Evolutionary conservation across 2,329 filamentous ascomycete species (phyloP).

Genomic region (Colletotrichum gigasporum): DNA sequence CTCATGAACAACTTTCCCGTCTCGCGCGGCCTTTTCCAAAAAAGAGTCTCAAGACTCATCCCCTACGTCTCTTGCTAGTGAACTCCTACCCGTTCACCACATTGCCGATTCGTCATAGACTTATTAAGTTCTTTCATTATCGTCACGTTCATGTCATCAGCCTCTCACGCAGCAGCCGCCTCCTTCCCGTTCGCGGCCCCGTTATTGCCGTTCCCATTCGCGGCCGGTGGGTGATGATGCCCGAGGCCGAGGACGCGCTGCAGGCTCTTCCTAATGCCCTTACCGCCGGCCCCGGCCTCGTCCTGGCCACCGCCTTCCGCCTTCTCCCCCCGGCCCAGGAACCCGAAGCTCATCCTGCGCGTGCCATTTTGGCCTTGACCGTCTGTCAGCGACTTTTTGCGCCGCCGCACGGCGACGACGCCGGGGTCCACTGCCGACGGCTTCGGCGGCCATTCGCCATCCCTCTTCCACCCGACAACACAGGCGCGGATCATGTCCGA

Average conservation of each 20-base stretch:
- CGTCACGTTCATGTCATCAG: constrained; percentile 1
- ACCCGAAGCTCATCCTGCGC: constrained; percentile 58
- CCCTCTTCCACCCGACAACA: constrained; percentile 90
- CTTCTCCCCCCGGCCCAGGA: constrained; percentile 50
- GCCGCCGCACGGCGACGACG: constrained; percentile 49
- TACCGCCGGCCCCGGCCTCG: constrained; percentile 44
- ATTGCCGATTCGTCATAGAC: background rate
- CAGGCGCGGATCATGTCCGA: constrained; percentile 81
- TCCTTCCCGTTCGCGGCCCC: background rate
- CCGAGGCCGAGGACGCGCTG: constrained; percentile 56
- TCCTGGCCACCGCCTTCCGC: constrained; percentile 44
- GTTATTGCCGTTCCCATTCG: constrained; percentile 1
- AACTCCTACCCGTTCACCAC: background rate
- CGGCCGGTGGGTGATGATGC: constrained; percentile 11
- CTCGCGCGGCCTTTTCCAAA: background rate
- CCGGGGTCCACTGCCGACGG: constrained; percentile 56
- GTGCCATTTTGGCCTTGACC: constrained; percentile 38
- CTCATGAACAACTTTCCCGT: background rate
- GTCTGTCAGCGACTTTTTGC: constrained; percentile 43
- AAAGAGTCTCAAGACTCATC: too few relatives aligned
- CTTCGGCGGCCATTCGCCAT: constrained; percentile 90
- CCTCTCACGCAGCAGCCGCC: background rate
- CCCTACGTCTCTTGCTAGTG: background rate
- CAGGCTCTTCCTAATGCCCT: constrained; percentile 56
- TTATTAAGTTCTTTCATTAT: constrained; percentile 8